Percentiles rank a stretch among this genome's conserved stretches.
Conservation (phyloP, 2,329 filamentous ascomycete species). For the Hymenoscyphus salicellus region DNA sequence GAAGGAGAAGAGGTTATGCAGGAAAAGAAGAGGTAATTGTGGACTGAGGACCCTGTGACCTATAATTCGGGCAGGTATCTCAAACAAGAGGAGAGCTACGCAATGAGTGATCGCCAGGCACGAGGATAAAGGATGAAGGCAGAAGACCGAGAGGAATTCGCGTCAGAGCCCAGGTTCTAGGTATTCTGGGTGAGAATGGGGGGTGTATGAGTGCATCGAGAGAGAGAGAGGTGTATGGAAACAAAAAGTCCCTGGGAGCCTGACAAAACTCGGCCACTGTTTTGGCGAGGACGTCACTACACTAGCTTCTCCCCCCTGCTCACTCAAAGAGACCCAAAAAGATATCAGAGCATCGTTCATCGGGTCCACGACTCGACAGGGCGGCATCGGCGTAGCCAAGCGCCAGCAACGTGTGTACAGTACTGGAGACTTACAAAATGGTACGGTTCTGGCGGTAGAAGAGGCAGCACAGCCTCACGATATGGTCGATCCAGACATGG, state of each 20-base stretch:
- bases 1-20: not conserved
- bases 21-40: not conserved
- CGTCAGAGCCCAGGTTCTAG: too few relatives aligned
- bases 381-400: not conserved
- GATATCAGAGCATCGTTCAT: not conserved
- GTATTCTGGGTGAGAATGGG: not conserved
- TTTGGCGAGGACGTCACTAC: not conserved
- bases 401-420: not conserved
- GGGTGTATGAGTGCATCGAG: not conserved
- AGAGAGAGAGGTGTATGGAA: not conserved
- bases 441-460: not conserved
- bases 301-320: not conserved
- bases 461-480: not conserved
- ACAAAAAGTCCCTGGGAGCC: not conserved
- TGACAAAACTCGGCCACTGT: not conserved
- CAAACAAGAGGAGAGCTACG: constrained; percentile 13
- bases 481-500: constrained; percentile 4
- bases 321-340: not conserved
- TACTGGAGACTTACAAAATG: not conserved
- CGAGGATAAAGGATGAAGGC: not conserved
- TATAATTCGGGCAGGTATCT: constrained; percentile 9
- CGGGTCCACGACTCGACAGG: not conserved
- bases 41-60: not conserved
- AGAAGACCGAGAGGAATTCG: not conserved
- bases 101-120: constrained; percentile 25